A percentile compares a stretch with the other conserved stretches of the same genome.
phyloP scores from a whole-genome alignment of 495 filamentous ascomycete species.

The Hypoxylon fragiforme region DNA sequence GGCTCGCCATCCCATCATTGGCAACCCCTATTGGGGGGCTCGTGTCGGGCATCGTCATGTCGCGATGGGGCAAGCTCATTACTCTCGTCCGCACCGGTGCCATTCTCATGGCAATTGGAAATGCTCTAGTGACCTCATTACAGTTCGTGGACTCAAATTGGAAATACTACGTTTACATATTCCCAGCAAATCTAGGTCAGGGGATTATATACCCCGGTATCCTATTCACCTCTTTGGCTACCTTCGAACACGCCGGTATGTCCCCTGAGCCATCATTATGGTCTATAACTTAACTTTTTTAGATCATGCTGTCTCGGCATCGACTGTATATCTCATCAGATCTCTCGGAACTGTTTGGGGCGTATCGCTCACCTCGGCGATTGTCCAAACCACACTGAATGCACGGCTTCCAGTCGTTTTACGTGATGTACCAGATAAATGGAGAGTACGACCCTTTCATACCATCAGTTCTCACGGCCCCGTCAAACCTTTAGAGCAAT shows the following conservation, averaged over 20 bases:
- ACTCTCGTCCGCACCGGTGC: constrained; percentile 59
- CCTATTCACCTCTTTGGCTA: constrained; percentile 64
- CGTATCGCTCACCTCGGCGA: constrained; percentile 63
- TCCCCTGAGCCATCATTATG: background rate
- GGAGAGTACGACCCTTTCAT: constrained; percentile 60
- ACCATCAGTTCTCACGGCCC: background rate
- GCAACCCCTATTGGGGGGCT: constrained; percentile 64
- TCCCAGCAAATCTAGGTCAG: constrained; percentile 66
- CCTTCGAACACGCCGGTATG: constrained; percentile 64
- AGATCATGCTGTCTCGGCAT: constrained; percentile 69
- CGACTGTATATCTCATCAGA: constrained; percentile 65
- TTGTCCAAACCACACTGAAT: constrained; percentile 65
- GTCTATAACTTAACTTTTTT: background rate
- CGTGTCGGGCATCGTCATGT: constrained; percentile 66
- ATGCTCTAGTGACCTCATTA: constrained; percentile 57
- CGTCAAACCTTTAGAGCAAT: constrained; percentile 8
- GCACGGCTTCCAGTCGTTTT: constrained; percentile 59
- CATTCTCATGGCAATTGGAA: constrained; percentile 62
- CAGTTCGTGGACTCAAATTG: constrained; percentile 60
- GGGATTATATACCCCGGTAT: constrained; percentile 66
- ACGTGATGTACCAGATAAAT: constrained; percentile 65
- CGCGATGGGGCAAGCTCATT: constrained; percentile 61
- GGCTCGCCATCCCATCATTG: constrained; percentile 63
- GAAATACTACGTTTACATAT: constrained; percentile 66
- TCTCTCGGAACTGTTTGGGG: constrained; percentile 67